Evolutionary conservation across 306 rosid genomes (phyloP).

Genomic region (Canavalia ensiformis): DNA sequence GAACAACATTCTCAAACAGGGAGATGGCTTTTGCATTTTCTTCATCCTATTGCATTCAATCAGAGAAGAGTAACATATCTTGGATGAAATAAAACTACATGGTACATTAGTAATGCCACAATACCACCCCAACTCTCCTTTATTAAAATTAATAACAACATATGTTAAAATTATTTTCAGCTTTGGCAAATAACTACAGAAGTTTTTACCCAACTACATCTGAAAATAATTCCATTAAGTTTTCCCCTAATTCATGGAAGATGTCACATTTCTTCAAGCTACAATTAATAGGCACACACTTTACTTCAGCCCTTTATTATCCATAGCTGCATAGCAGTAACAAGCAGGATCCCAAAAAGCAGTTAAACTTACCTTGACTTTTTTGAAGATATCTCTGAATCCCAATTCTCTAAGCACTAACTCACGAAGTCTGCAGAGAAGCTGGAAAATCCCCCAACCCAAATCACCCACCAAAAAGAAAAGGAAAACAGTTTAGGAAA

Average conservation of each 20-base stretch:
- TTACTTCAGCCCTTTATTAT: slow-evolving; percentile 28
- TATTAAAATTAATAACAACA: slow-evolving; percentile 34
- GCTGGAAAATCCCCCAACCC: slow-evolving; percentile 58
- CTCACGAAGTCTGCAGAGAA: slow-evolving; percentile 94
- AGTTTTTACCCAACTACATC: slow-evolving; percentile 15
- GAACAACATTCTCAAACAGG: slow-evolving; percentile 76
- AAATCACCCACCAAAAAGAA: neutral
- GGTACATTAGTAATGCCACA: slow-evolving; percentile 6
- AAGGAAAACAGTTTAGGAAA: slow-evolving; percentile 1
- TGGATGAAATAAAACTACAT: slow-evolving; percentile 29
- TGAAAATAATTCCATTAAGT: slow-evolving; percentile 26
- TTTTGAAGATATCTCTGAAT: slow-evolving; percentile 91
- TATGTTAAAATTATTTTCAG: neutral
- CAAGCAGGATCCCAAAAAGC: neutral
- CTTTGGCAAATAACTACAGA: slow-evolving; percentile 28
- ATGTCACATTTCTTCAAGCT: slow-evolving; percentile 29
- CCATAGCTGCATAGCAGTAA: slow-evolving; percentile 24
- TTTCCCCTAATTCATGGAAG: neutral
- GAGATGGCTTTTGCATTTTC: slow-evolving; percentile 94
- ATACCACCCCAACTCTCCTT: neutral
- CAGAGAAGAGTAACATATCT: slow-evolving; percentile 40
- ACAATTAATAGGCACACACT: slow-evolving; percentile 17
- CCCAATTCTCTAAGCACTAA: slow-evolving; percentile 87
- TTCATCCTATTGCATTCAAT: slow-evolving; percentile 72
- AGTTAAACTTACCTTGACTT: slow-evolving; percentile 73